Base-by-base conservation (phyloP, 2,329 filamentous ascomycete species). In the Hymenoscyphus albidus region DNA sequence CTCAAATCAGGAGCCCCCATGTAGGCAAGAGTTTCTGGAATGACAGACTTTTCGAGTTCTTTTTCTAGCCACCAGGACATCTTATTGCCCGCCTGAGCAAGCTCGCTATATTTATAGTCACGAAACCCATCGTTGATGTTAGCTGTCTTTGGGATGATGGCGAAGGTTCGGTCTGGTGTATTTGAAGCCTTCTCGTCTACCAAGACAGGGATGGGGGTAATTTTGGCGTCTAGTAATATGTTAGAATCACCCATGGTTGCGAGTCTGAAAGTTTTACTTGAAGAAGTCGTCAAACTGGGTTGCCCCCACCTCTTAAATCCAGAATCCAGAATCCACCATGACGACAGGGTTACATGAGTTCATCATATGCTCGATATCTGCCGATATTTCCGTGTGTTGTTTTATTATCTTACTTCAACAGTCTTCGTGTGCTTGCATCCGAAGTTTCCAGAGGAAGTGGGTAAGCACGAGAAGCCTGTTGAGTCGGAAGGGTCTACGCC, bases 41-140 rank as follows among this genome's bases (percentile, higher is more conserved):
- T 42, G 40, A 9, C 27, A 18, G 60, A 18, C n/a, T 57, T 56
- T 18, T 35, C 60, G 16, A 42, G 35, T 57, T 62, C 35, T 31
- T 42, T n/a, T 40, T 57, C 60, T 39, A 62, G 10, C 60, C 60
- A 62, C 44, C 51, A 56, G 12, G 51, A 39, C 51, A 56, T 56
- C n/a, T 40, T 38, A 35, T 62, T 42, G 31, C 57, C 60, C 14
- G 51, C 60, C 13, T 62, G 55, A 13, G 60, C n/a, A 9, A 62
- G 51, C 38, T 62, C 44, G 48, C 60, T 38, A n/a, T 62, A 62
- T 18, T 27, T 56, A 27, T 42, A 56, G 32, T 62, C 48, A 57
- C 40, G 48, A 22, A 57, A 62, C 16, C 60, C 60, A 60, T 60
- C 39, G 7, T 60, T 10, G 40, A 60, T 13, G 9, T 42, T 44